Evolutionary conservation across 192 early-diverging fungal species (phyloP).

Genomic region (Umbelopsis ramanniana): DNA sequence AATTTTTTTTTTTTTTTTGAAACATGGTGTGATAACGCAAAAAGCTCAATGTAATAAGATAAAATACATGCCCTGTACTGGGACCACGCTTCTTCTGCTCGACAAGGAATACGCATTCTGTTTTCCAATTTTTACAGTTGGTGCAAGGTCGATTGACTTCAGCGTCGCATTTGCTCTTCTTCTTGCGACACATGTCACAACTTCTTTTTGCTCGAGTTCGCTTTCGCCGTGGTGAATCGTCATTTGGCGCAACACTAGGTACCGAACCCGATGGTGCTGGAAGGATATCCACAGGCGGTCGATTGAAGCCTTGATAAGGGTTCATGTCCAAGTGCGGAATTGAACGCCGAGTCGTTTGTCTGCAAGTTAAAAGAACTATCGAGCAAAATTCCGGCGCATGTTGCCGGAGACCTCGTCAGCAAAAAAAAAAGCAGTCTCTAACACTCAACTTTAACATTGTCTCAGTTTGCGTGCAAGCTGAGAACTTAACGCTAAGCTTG

Average conservation of each 20-base stretch:
- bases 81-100: conserved; percentile 69
- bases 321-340: not conserved
- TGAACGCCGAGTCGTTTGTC: too few relatives aligned
- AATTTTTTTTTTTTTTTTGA: not conserved
- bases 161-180: conserved; percentile 81
- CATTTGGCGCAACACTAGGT: not conserved
- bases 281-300: conserved; percentile 14
- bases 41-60: not conserved
- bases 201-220: conserved; percentile 39
- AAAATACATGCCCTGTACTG: conserved; percentile 64
- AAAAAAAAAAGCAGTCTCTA: too few relatives aligned
- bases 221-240: conserved; percentile 29
- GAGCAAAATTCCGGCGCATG: too few relatives aligned
- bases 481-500: too few relatives aligned
- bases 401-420: too few relatives aligned
- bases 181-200: conserved; percentile 77
- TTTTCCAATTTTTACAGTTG: conserved; percentile 64
- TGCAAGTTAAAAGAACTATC: too few relatives aligned
- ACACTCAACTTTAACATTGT: too few relatives aligned
- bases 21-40: not conserved
- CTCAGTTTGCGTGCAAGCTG: too few relatives aligned
- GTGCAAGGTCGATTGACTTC: conserved; percentile 65
- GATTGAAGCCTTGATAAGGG: conserved; percentile 15
- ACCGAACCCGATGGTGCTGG: not conserved
- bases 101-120: conserved; percentile 51